Evolutionary conservation across 768 basidiomycete species (phyloP), one percentile per base, ranked within the genome.

Genomic region (Sarcodon sp.): DNA sequence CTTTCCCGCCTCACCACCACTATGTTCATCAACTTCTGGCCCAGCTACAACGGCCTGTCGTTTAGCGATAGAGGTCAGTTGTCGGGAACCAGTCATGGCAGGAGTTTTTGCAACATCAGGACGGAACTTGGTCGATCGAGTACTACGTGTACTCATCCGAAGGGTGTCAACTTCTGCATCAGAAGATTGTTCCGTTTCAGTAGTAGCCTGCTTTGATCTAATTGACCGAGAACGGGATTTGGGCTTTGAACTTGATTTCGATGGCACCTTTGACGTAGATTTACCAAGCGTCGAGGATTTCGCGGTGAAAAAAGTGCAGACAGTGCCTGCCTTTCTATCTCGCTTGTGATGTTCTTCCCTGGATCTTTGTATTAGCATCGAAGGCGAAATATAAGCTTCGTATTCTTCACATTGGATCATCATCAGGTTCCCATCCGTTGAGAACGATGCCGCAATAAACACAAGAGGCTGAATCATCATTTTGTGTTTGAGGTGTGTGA

Each of bases 391-490:
- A 18, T 53, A 33, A n/a, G 12, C 47, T n/a, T 27, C 86, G 50
- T 63, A 27, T 27, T 27, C 21, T 27, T 27, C 21, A 96, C 93
- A 81, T 60, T 11, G 93, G 93, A 63, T 93, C 81, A 60, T 98
- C 93, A 11, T 76, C 77, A 31, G 72, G 67, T 38, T 91, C 87
- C 93, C 93, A 98, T 1, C 87, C 89, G 47, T 80, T 80, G 3
- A 94, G 75, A 1, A 79, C 72, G 33, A 83, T 69, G 39, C 80
- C 70, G 60, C 93, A 98, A 58, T 91, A 91, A 4, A 91, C 68
- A 63, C 93, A 98, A 0, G 80, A 80, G 0, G 79, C 89, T 1
- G 80, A 77, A 61, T 98, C 93, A 54, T 88, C 83, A 3, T 73
- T 81, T 1, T 68, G 56, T 10, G 69, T 64, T 48, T 80, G 75